Evolutionary conservation across 139 green algal genomes (phyloP).

Genomic region (Tetradesmus obliquus): DNA sequence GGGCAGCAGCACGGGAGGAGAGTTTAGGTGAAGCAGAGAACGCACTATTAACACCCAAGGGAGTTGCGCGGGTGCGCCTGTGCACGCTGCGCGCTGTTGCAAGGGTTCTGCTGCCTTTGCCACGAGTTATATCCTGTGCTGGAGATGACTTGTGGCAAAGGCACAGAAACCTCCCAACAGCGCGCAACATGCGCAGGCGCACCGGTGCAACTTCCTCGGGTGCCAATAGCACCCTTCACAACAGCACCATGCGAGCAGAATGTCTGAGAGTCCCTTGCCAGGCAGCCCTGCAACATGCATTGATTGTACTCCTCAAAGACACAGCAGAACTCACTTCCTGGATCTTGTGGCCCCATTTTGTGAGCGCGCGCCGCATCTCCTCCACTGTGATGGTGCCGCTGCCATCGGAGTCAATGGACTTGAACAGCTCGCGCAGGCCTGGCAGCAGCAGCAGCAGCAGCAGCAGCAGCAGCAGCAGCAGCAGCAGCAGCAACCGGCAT

Average conservation of each 20-base stretch:
- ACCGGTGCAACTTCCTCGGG: too few species aligned
- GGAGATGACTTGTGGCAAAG: too few species aligned
- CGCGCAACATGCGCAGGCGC: too few species aligned
- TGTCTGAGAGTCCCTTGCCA: not conserved
- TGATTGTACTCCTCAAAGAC: not conserved
- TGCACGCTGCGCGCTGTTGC: too few species aligned
- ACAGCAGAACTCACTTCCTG: conserved; percentile 35
- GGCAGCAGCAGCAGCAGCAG: conserved; percentile 26
- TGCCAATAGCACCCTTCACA: too few species aligned
- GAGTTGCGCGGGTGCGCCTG: too few species aligned
- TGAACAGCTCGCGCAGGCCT: conserved; percentile 83
- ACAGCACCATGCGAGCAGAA: too few species aligned
- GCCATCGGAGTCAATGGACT: conserved; percentile 81
- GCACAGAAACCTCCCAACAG: too few species aligned
- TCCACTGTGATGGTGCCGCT: conserved; percentile 85
- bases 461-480: not conserved
- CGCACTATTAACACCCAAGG: too few species aligned
- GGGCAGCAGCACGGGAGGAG: not conserved
- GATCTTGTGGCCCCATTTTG: conserved; percentile 79
- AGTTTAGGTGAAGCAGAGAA: too few species aligned
- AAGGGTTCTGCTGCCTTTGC: too few species aligned
- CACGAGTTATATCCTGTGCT: too few species aligned
- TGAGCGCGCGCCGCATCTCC: conserved; percentile 79
- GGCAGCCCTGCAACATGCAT: not conserved
- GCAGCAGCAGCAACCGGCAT: not conserved